A percentile compares a stretch with the other conserved stretches of the same genome.
phyloP scores from a whole-genome alignment of 2,329 filamentous ascomycete genomes.

The Cucurbitaria berberidis region DNA sequence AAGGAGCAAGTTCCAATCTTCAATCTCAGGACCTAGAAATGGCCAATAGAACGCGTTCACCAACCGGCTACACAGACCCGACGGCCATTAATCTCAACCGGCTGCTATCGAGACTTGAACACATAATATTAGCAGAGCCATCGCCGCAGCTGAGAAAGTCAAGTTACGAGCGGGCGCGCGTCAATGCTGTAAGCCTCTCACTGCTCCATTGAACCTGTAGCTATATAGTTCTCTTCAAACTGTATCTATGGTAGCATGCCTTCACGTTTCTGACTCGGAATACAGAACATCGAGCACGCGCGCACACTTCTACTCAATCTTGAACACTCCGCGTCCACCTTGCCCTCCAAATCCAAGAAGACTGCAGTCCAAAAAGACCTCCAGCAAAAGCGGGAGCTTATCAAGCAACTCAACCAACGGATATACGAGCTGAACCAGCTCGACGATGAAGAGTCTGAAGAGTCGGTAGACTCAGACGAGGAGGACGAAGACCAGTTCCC shows the following conservation, averaged over 20 bases:
- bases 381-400: constrained; percentile 66
- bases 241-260: background rate
- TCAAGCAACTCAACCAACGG: constrained; percentile 70
- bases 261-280: constrained; percentile 3
- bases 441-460: constrained; percentile 43
- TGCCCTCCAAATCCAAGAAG: constrained; percentile 55
- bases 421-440: constrained; percentile 72
- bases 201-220: background rate
- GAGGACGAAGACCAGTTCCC: constrained; percentile 52
- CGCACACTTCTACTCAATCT: constrained; percentile 71
- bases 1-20: background rate
- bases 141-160: constrained; percentile 65
- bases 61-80: constrained; percentile 32
- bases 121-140: constrained; percentile 67
- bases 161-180: constrained; percentile 69
- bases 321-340: constrained; percentile 69
- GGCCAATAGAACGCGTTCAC: constrained; percentile 29
- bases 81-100: constrained; percentile 62
- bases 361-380: constrained; percentile 69
- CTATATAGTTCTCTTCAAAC: background rate
- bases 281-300: constrained; percentile 74
- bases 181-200: constrained; percentile 57
- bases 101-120: constrained; percentile 70
- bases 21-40: constrained; percentile 11
- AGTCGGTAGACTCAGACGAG: constrained; percentile 47